Evolutionary conservation across 306 rosid genomes (phyloP), one percentile per base, ranked within the genome.

Genomic region (Lathyrus sativus): DNA sequence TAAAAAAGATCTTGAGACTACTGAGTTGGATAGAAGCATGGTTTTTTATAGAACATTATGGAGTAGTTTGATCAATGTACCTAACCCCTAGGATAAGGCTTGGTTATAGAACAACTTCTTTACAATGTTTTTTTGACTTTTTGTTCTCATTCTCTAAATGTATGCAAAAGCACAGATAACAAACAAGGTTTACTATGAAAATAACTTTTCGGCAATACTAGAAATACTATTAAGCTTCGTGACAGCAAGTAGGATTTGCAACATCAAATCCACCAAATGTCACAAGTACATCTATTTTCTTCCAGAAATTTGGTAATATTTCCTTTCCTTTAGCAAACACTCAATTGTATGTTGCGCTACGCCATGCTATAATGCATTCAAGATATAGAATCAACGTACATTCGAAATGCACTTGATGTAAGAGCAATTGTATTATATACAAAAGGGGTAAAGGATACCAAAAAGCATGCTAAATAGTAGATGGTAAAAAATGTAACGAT

Each of bases 371-470:
- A 13, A 44, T 44, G 18, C 46, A 42, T 42, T 42, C 46, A 11
- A 11, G 46, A 42, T 42, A 42, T 42, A 42, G 46, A 44, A 44
- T n/a, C 50, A 13, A 44, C 15, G 2, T 44, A 43, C n/a, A 43
- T 43, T 43, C 12, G 49, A 43, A 43, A 43, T 45, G 53, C 17
- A 14, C 53, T 14, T 46, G 53, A 46, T 46, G 53, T 7, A 49
- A 17, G 58, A 51, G 58, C 58, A 18, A 6, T 51, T 17, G 5
- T 51, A 19, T 51, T 51, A 22, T 26, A 59, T 59, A 14, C 9
- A 9, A 31, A 51, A 35, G 53, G 58, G 62, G 76, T 10, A 57
- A 61, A 61, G 57, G 68, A 71, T 49, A 48, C 19, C 70, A 39
- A 46, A 37, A 61, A 22, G 8, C 4, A 33, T 18, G 66, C 44